phyloP scores from a whole-genome alignment of 768 basidiomycete species.

The Auricularia auricula-judae region DNA sequence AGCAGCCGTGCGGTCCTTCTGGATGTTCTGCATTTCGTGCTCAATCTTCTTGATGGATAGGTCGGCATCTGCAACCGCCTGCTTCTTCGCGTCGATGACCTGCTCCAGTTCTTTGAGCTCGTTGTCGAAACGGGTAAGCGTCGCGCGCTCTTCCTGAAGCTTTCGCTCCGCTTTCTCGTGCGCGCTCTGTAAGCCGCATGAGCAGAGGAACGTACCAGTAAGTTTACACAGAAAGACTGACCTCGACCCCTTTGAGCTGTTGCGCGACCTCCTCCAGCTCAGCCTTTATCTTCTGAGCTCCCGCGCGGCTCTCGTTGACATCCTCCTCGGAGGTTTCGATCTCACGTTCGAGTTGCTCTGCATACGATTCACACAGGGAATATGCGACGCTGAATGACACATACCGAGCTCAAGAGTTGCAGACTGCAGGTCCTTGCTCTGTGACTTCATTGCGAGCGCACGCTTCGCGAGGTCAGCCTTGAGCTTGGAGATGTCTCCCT shows the following conservation, averaged over 20 bases:
- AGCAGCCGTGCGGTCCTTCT: conserved; percentile 54
- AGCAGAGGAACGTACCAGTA: background rate
- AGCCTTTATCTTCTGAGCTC: conserved; percentile 42
- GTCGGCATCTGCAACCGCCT: conserved; percentile 54
- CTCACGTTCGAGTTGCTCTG: conserved; percentile 77
- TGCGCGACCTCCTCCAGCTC: conserved; percentile 52
- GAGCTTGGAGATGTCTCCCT: conserved; percentile 72
- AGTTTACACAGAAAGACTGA: conserved; percentile 11
- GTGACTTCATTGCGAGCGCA: conserved; percentile 66
- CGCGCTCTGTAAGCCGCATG: conserved; percentile 28
- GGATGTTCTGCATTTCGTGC: conserved; percentile 51
- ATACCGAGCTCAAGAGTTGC: conserved; percentile 78
- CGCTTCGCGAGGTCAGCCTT: conserved; percentile 77
- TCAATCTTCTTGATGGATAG: conserved; percentile 53
- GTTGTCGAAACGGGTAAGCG: conserved; percentile 76
- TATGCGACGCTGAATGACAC: conserved; percentile 11
- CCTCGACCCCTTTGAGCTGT: conserved; percentile 38
- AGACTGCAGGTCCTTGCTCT: conserved; percentile 85
- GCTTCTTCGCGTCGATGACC: conserved; percentile 73
- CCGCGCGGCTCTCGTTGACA: conserved; percentile 32
- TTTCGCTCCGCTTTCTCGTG: conserved; percentile 57
- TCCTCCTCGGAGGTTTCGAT: conserved; percentile 33
- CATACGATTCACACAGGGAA: background rate
- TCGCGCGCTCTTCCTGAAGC: conserved; percentile 77
- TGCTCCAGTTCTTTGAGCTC: conserved; percentile 78